Percentiles rank a stretch among this genome's conserved stretches.
Evolutionary conservation across 164 flowering plant genomes (phyloP).

Genomic region (Dillenia suffruticosa): DNA sequence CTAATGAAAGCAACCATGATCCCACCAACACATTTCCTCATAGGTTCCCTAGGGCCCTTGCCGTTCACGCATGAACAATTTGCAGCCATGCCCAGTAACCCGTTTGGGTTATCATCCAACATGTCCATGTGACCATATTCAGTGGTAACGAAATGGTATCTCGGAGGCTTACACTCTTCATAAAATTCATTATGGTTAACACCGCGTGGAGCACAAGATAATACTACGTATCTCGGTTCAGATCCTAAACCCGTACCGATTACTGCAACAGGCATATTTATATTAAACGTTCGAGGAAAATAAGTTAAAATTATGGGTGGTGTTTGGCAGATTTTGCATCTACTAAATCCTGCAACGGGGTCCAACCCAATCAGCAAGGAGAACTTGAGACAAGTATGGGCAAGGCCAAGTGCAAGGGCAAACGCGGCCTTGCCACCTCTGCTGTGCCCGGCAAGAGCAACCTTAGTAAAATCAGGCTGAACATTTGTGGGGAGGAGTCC

Average conservation of each 20-base stretch:
- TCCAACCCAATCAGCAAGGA: conserved; percentile 44
- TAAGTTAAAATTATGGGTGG: conserved; percentile 31
- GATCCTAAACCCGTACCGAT: conserved; percentile 44
- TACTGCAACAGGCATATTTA: conserved; percentile 35
- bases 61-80: conserved; percentile 25
- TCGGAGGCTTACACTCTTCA: conserved; percentile 19
- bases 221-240: background rate
- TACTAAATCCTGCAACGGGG: conserved; percentile 38
- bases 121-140: conserved; percentile 52
- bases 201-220: conserved; percentile 39
- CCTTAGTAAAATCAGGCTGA: conserved; percentile 18
- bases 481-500: conserved; percentile 21
- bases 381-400: conserved; percentile 10
- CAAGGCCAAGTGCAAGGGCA: conserved; percentile 29
- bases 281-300: conserved; percentile 24
- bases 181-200: conserved; percentile 37
- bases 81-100: background rate
- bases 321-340: background rate
- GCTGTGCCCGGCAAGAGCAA: conserved; percentile 49
- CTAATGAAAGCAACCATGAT: conserved; percentile 39
- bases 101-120: conserved; percentile 25
- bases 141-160: conserved; percentile 25
- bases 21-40: conserved; percentile 53
- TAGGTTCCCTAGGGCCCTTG: conserved; percentile 17
- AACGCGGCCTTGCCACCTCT: conserved; percentile 57